These are phyloP conservation scores for Penstemon newberryi DNA, from an alignment of 257 asterid species.

Conservation along the genomic window DNA sequence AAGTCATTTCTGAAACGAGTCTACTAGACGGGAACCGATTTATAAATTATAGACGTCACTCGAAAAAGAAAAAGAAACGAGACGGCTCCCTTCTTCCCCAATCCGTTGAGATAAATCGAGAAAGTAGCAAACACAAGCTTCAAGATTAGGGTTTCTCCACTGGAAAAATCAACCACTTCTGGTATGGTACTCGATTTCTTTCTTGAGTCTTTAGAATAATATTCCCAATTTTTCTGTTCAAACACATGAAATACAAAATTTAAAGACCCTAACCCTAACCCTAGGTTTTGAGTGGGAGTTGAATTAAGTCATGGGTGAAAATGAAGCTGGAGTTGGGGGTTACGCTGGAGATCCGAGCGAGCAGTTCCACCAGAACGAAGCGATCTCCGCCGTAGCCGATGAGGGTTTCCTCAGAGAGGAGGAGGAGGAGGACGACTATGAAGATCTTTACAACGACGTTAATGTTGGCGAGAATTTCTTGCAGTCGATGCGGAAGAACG, in stretches of 20 bases:
- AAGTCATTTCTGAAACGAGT: too few species aligned
- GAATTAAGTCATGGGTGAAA: conserved; percentile 49
- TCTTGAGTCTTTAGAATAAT: background rate
- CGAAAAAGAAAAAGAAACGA: background rate
- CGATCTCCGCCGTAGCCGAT: conserved; percentile 80
- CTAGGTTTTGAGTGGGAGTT: conserved; percentile 31
- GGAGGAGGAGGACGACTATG: conserved; percentile 74
- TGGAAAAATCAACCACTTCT: background rate
- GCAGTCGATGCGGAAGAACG: conserved; percentile 59
- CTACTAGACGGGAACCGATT: too few species aligned
- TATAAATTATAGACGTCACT: background rate
- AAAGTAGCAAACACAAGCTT: conserved; percentile 1
- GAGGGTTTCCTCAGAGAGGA: conserved; percentile 78
- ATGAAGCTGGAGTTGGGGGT: conserved; percentile 49
- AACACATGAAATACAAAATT: background rate
- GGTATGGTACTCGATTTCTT: background rate
- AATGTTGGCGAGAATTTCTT: conserved; percentile 89
- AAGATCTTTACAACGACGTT: conserved; percentile 93
- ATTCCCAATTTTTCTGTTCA: conserved; percentile 2
- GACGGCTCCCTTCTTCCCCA: background rate
- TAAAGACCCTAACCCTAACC: conserved; percentile 24
- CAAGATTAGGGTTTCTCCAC: conserved; percentile 37
- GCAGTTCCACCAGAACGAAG: conserved; percentile 71
- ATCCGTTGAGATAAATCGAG: background rate
- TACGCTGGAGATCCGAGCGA: conserved; percentile 57